Percentiles rank a stretch among this genome's conserved stretches.
These are phyloP conservation scores for Physcomitrellopsis africana DNA, from an alignment of 225 moss, liverwort and hornwort genomes.

Conservation along the genomic window DNA sequence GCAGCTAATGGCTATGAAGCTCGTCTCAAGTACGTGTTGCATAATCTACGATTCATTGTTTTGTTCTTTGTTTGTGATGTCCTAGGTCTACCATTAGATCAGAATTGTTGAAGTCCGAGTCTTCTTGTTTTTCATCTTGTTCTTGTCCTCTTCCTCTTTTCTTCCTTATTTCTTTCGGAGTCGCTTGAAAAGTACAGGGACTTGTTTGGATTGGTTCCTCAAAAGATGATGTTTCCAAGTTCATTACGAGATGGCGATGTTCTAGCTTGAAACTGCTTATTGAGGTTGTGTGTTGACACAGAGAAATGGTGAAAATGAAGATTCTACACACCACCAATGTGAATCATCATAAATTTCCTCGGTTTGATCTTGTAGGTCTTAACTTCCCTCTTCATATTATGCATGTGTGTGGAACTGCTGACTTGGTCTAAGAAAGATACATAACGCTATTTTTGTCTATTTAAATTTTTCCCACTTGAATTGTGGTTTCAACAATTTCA, in stretches of 20 bases:
- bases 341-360: slow-evolving; percentile 69
- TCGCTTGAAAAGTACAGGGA: neutral
- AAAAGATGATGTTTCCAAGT: neutral
- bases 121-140: neutral
- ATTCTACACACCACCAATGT: slow-evolving; percentile 46
- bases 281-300: slow-evolving; percentile 37
- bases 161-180: neutral
- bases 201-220: neutral
- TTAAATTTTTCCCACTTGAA: neutral
- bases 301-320: slow-evolving; percentile 54
- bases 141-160: too few species aligned
- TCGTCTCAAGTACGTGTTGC: slow-evolving; percentile 47
- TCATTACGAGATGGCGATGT: neutral
- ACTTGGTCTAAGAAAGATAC: neutral
- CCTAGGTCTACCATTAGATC: neutral
- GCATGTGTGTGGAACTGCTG: neutral
- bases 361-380: slow-evolving; percentile 74
- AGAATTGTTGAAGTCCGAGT: neutral
- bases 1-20: slow-evolving; percentile 60
- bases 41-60: neutral
- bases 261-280: slow-evolving; percentile 33
- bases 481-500: neutral
- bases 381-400: slow-evolving; percentile 4
- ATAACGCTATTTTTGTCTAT: neutral
- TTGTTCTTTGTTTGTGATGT: neutral